phyloP scores from a whole-genome alignment of 805 yeast genomes.

The Kockiozyma suomiensis region DNA sequence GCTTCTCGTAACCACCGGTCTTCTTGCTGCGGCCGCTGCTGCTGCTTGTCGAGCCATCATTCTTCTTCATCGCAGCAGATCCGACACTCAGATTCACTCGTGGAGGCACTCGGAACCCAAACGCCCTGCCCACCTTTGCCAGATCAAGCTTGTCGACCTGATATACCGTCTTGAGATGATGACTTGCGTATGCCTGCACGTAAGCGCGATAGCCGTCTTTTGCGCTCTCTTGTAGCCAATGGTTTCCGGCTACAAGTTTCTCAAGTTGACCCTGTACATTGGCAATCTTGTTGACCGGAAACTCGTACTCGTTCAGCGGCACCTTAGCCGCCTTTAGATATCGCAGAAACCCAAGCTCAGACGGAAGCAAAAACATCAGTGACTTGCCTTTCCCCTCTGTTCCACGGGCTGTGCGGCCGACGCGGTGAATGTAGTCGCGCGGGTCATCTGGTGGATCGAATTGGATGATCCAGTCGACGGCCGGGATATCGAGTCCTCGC shows the following conservation, averaged over 20 bases:
- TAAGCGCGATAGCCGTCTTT: conserved; percentile 97
- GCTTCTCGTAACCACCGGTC: no score
- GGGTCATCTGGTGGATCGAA: conserved; percentile 99
- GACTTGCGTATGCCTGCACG: conserved; percentile 96
- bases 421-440: conserved; percentile 97
- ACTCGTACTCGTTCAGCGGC: conserved; percentile 95
- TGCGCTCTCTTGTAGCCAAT: conserved; percentile 88
- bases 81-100: conserved; percentile 96
- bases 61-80: conserved; percentile 53
- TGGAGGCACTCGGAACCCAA: conserved; percentile 91
- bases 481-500: conserved; percentile 97
- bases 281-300: conserved; percentile 91
- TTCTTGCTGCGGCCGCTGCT: no score
- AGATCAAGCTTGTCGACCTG: conserved; percentile 93
- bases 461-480: conserved; percentile 98
- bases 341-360: conserved; percentile 90
- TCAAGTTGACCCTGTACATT: conserved; percentile 93
- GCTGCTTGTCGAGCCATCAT: conserved; percentile 15
- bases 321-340: conserved; percentile 96
- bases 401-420: conserved; percentile 97
- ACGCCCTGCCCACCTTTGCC: conserved; percentile 91
- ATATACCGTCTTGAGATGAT: conserved; percentile 92
- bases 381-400: conserved; percentile 87
- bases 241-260: conserved; percentile 86
- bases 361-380: conserved; percentile 91